These are phyloP conservation scores for Populus trichocarpa DNA, from an alignment of 441 rosid genomes.

Conservation along the genomic window DNA sequence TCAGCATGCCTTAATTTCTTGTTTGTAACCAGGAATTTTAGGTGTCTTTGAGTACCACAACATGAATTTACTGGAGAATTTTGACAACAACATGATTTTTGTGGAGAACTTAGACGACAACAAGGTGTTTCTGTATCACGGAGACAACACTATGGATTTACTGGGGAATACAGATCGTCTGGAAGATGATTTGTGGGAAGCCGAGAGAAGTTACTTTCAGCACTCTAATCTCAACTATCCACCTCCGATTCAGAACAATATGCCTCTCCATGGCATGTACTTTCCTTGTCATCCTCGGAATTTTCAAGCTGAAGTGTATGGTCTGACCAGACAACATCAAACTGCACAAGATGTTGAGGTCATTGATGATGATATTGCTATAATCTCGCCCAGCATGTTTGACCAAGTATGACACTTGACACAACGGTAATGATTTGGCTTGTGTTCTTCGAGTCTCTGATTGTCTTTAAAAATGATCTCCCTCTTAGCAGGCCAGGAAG, in stretches of 20 bases:
- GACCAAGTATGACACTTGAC: not conserved
- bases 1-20: not conserved
- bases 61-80: not conserved
- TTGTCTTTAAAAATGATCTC: not conserved
- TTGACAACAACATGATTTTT: not conserved
- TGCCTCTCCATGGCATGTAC: not conserved
- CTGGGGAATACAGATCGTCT: not conserved
- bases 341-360: not conserved
- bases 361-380: not conserved
- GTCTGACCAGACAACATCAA: not conserved
- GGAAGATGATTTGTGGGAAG: not conserved
- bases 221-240: not conserved
- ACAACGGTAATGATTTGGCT: not conserved
- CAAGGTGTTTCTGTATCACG: not conserved
- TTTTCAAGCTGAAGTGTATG: not conserved
- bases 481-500: constrained; percentile 10
- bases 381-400: not conserved
- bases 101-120: not conserved
- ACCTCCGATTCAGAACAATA: not conserved
- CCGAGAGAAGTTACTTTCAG: not conserved
- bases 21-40: not conserved
- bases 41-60: not conserved
- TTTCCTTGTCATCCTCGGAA: not conserved
- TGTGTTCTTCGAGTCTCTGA: not conserved
- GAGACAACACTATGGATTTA: not conserved